Evolutionary conservation across 345 rosid genomes (phyloP).

Genomic region (Linum usitatissimum): DNA sequence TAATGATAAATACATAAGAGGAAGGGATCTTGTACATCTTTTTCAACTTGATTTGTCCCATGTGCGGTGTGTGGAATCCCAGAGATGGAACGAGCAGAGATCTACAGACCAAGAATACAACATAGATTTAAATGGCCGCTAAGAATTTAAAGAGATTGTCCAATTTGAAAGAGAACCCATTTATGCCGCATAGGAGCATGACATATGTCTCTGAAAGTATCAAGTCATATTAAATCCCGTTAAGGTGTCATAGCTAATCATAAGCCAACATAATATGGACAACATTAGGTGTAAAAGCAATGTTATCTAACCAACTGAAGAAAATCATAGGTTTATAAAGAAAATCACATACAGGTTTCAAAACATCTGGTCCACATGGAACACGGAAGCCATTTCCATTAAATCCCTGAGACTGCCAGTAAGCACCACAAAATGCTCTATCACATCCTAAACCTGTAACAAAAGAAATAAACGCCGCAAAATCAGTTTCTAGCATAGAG

Average conservation of each 20-base stretch:
- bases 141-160: neutral
- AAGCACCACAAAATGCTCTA: conserved; percentile 77
- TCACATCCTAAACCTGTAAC: conserved; percentile 79
- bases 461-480: conserved; percentile 12
- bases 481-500: neutral
- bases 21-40: conserved; percentile 43
- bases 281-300: neutral
- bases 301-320: neutral
- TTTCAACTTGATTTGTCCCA: conserved; percentile 73
- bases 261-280: neutral
- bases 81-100: conserved; percentile 41
- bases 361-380: conserved; percentile 47
- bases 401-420: conserved; percentile 58
- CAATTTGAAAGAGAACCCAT: neutral
- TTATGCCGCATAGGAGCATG: neutral
- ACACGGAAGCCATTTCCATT: conserved; percentile 27
- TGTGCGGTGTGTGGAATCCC: conserved; percentile 59
- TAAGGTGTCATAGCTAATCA: neutral
- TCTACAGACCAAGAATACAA: conserved; percentile 31
- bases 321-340: neutral
- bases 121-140: neutral
- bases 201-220: neutral
- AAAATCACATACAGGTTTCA: conserved; percentile 42
- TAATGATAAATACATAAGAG: neutral
- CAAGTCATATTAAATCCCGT: neutral